Evolutionary conservation across 257 asterid species (phyloP).

Genomic region (Leonotis leonurus): DNA sequence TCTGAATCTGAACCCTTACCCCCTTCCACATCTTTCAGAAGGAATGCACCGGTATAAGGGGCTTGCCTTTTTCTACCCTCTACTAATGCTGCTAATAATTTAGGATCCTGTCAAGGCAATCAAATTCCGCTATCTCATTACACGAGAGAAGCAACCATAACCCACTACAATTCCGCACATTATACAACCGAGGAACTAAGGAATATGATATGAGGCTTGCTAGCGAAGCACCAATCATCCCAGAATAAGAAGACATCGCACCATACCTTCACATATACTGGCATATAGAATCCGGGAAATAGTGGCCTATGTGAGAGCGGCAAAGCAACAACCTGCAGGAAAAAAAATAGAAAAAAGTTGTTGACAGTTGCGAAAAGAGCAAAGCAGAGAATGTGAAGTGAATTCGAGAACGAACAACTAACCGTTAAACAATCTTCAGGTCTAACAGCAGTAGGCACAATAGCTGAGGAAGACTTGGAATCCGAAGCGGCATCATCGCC

Average conservation of each 20-base stretch:
- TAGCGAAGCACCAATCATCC: no score
- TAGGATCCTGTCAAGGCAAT: slow-evolving; percentile 74
- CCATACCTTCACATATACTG: slow-evolving; percentile 78
- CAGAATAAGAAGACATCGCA: no score
- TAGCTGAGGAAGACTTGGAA: slow-evolving; percentile 58
- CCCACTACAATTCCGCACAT: no score
- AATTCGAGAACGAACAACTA: slow-evolving; percentile 17
- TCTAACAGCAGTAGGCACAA: slow-evolving; percentile 65
- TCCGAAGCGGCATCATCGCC: slow-evolving; percentile 45
- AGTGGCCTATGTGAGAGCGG: slow-evolving; percentile 28
- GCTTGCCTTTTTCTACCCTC: slow-evolving; percentile 94
- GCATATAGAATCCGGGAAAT: slow-evolving; percentile 98
- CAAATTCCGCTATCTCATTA: slow-evolving; percentile 8
- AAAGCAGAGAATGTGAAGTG: not conserved
- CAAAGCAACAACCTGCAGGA: slow-evolving; percentile 25
- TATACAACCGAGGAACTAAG: no score
- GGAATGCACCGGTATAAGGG: slow-evolving; percentile 98
- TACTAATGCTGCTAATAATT: slow-evolving; percentile 78
- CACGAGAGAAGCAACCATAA: no score
- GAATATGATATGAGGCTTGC: no score
- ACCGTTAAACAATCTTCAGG: slow-evolving; percentile 95
- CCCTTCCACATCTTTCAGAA: slow-evolving; percentile 75
- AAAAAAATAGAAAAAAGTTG: not conserved
- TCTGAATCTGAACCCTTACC: slow-evolving; percentile 70
- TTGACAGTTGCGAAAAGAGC: not conserved